Evolutionary conservation across 1,284 basidiomycete species (phyloP), one percentile per base, ranked within the genome.

Genomic region (Lignosus rhinocerotis): DNA sequence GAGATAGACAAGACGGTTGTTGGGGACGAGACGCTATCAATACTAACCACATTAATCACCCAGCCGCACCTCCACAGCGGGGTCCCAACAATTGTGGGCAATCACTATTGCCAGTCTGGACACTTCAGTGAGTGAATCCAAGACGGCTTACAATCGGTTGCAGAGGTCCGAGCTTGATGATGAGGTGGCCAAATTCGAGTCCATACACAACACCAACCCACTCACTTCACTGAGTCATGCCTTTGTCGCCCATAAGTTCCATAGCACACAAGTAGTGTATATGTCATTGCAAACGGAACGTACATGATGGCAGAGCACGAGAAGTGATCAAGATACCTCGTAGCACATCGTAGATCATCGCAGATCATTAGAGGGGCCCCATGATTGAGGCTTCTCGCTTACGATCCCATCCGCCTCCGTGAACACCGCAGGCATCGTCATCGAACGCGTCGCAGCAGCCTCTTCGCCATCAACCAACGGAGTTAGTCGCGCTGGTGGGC

Each of bases 341-440:
- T 42, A 39, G 36, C 21, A 42, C 52, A 33, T 49, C 31, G 25
- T 9, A 53, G 33, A 42, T 58, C 56, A 34, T 59, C 36, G 36
- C 33, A 16, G 11, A 44, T 44, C 49, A 39, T 44, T 30, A 33
- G 11, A 30, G 41, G 25, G 19, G 45, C 21, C 33, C 41, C 46
- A 53, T 7, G 19, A 9, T n/a, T 19, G 39, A 10, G 51, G 33
- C 25, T 45, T 43, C 31, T 60, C 58, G 19, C 49, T 51, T 44
- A 55, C 17, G 14, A 56, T 33, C 25, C 60, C 60, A n/a, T 64
- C 63, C 16, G 58, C 60, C 8, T 43, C 53, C 30, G 60, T 60
- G 19, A 64, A 64, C 6, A 50, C 31, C 6, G 52, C 36, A n/a
- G 63, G 63, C 58, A 64, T 56, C 39, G 63, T 62, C 48, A 53